Evolutionary conservation across 139 green algal genomes (phyloP), one percentile per base, ranked within the genome.

Genomic region (Closterium sp.): DNA sequence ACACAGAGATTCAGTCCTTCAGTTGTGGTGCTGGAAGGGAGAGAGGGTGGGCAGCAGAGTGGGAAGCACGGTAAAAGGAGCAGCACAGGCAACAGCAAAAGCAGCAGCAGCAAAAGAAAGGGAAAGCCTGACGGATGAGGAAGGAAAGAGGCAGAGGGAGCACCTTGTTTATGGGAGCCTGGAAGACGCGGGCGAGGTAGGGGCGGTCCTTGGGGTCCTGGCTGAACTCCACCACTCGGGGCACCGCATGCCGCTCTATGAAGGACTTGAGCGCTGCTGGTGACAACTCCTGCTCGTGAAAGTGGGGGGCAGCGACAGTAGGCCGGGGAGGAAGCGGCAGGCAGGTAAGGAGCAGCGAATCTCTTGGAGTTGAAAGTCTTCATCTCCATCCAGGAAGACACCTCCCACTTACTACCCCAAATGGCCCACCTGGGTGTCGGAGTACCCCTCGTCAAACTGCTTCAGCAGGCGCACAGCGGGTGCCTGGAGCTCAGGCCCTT

Each of bases 391-490:
- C 42, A 62, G 5, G 7, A 7, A 62, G 5, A 13, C 42, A 62
- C 42, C 42, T 62, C 42, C 42, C 42, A 5, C 42, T 62, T 62
- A 7, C 5, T 7, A 5, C 42, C 42, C 42, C n/a, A n/a, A n/a
- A n/a, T n/a, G 62, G 17, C 92, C 31, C 50, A 92, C 92, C 42
- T 32, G 1, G 3, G 90, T 85, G 31, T 89, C 92, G 29, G 93
- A 90, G 92, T 32, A 93, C 10, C 45, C 86, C 45, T 95, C 92
- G 7, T 95, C 92, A 0, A 93, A 95, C 24, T 91, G 34, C 89
- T 95, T 95, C 2, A 93, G 95, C 32, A 95, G 31, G 19, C 88
- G 85, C 29, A 94, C 34, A 24, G 86, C 70, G 50, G 92, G 86
- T 22, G 92, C 73, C 28, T 34, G 9, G 28, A 90, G 32, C 19